Conservation (phyloP, 345 rosid genomes). For the Cardamine occulta region DNA sequence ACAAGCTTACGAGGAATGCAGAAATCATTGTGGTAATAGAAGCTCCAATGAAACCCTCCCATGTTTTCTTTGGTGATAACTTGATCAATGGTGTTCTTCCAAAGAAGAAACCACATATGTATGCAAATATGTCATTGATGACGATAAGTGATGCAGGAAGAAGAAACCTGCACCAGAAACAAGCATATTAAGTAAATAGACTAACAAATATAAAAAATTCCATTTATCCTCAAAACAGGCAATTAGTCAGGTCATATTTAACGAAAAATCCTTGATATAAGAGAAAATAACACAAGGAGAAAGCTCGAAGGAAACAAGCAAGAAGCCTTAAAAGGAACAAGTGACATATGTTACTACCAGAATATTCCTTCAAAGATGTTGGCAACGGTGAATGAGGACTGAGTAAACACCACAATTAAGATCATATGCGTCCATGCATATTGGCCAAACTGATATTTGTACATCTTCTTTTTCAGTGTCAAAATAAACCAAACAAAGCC, state of each 20-base stretch:
- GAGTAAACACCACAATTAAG: conserved; percentile 80
- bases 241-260: not conserved
- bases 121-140: conserved; percentile 87
- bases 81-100: conserved; percentile 93
- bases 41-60: conserved; percentile 98
- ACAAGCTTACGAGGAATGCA: conserved; percentile 76
- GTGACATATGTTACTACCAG: conserved; percentile 53
- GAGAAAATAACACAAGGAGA: not conserved
- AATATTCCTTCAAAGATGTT: conserved; percentile 89
- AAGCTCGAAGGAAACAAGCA: not conserved
- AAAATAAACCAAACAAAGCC: conserved; percentile 82
- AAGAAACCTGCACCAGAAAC: conserved; percentile 70
- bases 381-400: conserved; percentile 86
- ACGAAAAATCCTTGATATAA: not conserved
- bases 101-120: conserved; percentile 86
- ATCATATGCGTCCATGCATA: conserved; percentile 96
- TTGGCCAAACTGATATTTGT: conserved; percentile 93
- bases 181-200: conserved; percentile 17
- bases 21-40: conserved; percentile 82
- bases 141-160: conserved; percentile 95
- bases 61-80: conserved; percentile 95
- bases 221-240: not conserved
- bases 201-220: not conserved
- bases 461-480: conserved; percentile 85
- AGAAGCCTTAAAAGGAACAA: not conserved